These are phyloP conservation scores for Serendipita indica DNA, from an alignment of 768 basidiomycete species.

Conservation along the genomic window DNA sequence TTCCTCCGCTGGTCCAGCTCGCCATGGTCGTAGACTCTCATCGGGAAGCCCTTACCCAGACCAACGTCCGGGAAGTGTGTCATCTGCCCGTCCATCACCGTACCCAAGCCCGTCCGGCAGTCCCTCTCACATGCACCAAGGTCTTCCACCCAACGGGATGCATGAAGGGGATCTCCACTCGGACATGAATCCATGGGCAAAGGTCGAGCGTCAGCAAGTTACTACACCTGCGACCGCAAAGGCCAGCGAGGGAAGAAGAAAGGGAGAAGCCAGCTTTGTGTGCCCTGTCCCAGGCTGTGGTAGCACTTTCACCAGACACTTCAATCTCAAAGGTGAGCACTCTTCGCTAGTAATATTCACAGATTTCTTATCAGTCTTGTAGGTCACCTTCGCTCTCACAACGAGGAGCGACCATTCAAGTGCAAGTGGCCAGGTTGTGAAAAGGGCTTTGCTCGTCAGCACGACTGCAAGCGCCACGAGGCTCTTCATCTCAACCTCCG, in stretches of 20 bases:
- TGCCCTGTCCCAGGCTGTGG: slow-evolving; percentile 75
- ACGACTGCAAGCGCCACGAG: slow-evolving; percentile 95
- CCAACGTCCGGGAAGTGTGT: slow-evolving; percentile 24
- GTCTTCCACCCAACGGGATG: slow-evolving; percentile 26
- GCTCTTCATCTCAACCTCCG: slow-evolving; percentile 85
- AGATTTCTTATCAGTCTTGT: not conserved
- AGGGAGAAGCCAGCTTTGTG: slow-evolving; percentile 73
- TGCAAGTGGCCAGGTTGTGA: slow-evolving; percentile 92
- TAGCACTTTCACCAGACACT: slow-evolving; percentile 81
- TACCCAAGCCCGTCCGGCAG: slow-evolving; percentile 57
- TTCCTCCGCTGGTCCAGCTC: slow-evolving; percentile 1
- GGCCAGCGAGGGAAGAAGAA: slow-evolving; percentile 71
- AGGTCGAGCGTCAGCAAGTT: slow-evolving; percentile 61
- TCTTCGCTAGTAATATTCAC: slow-evolving; percentile 9
- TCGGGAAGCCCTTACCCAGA: slow-evolving; percentile 16
- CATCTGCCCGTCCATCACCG: slow-evolving; percentile 36
- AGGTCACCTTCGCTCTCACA: slow-evolving; percentile 92
- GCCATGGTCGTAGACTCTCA: slow-evolving; percentile 9
- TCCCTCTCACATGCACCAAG: slow-evolving; percentile 38
- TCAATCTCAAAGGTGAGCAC: slow-evolving; percentile 69
- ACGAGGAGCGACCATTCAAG: slow-evolving; percentile 87
- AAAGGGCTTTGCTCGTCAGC: slow-evolving; percentile 87
- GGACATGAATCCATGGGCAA: slow-evolving; percentile 9
- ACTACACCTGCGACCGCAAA: slow-evolving; percentile 82
- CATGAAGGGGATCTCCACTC: slow-evolving; percentile 12